A percentile compares a stretch with the other conserved stretches of the same genome.
phyloP scores from a whole-genome alignment of 495 filamentous ascomycete genomes.

The Beverwykella pulmonaria region DNA sequence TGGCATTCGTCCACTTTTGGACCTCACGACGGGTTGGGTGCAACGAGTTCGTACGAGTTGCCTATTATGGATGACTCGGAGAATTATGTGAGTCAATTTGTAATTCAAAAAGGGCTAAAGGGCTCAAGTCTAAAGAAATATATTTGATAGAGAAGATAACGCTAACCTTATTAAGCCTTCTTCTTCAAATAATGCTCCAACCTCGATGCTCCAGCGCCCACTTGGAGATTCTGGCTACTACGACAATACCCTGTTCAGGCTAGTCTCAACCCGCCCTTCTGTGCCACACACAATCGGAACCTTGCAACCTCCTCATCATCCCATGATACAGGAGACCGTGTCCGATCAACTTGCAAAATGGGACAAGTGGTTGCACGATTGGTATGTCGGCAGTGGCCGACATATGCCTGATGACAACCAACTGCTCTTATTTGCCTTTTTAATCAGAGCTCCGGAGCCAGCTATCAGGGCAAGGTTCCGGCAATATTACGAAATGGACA shows the following conservation, averaged over 20 bases:
- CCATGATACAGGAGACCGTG: background rate
- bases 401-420: background rate
- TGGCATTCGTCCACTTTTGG: too few species aligned
- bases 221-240: background rate
- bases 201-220: background rate
- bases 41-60: too few species aligned
- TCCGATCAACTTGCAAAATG: background rate
- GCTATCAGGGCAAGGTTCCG: background rate
- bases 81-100: too few species aligned
- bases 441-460: background rate
- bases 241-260: background rate
- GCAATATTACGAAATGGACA: background rate
- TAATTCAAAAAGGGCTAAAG: too few species aligned
- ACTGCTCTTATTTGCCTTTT: background rate
- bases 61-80: too few species aligned
- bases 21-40: too few species aligned
- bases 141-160: too few species aligned
- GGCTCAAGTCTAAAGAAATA: too few species aligned
- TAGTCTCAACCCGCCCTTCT: background rate
- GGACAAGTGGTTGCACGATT: conserved; percentile 6
- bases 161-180: too few species aligned
- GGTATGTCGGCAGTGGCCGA: background rate
- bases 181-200: background rate
- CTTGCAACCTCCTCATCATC: background rate
- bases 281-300: background rate